Evolutionary conservation across 768 basidiomycete genomes (phyloP).

Genomic region (Hysterangium stoloniferum): DNA sequence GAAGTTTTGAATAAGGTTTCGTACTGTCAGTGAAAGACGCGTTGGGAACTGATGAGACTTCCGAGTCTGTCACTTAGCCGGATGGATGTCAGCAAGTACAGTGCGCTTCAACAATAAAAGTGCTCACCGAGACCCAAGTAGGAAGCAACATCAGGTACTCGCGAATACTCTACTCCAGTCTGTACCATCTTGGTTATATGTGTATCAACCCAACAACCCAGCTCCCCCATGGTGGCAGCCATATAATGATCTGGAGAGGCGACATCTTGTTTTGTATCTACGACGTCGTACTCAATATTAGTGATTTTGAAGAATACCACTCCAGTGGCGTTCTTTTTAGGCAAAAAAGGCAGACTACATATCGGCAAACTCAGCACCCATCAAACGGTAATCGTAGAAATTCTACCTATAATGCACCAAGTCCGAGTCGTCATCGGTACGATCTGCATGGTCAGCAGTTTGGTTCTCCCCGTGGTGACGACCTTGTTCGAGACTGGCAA

Average conservation of each 20-base stretch:
- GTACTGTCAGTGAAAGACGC: background rate
- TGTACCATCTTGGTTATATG: slow-evolving; percentile 68
- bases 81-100: background rate
- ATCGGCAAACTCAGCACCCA: background rate
- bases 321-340: slow-evolving; percentile 30
- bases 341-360: background rate
- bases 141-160: slow-evolving; percentile 43
- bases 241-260: slow-evolving; percentile 40
- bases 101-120: background rate
- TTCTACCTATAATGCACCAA: background rate
- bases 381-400: background rate
- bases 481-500: slow-evolving; percentile 18
- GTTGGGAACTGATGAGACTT: background rate
- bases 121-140: slow-evolving; percentile 46
- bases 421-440: background rate
- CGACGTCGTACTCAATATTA: slow-evolving; percentile 59
- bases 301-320: slow-evolving; percentile 74
- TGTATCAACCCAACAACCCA: slow-evolving; percentile 83
- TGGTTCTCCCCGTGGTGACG: slow-evolving; percentile 19
- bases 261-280: slow-evolving; percentile 30
- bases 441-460: slow-evolving; percentile 17
- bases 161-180: slow-evolving; percentile 64
- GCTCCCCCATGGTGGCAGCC: slow-evolving; percentile 52
- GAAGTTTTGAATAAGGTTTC: slow-evolving; percentile 30
- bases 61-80: no score